Conservation (phyloP, 306 rosid species). For the Myrica gale region DNA sequence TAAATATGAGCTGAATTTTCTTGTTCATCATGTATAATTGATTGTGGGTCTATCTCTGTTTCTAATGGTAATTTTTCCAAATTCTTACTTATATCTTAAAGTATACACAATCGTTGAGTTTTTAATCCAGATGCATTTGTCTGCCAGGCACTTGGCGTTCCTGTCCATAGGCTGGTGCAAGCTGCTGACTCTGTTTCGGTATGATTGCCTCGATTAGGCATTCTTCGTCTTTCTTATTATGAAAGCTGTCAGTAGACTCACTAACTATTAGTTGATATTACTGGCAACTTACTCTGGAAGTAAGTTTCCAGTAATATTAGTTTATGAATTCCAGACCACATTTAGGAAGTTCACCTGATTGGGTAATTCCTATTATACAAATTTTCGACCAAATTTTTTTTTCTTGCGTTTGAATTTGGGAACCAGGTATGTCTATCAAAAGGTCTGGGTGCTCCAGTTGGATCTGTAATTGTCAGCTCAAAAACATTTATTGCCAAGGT, state of each 20-base stretch:
- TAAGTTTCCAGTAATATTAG: too few relatives aligned
- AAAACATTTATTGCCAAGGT: constrained; percentile 77
- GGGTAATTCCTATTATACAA: neutral
- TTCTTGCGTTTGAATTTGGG: constrained; percentile 22
- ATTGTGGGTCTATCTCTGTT: constrained; percentile 9
- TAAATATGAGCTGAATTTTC: neutral
- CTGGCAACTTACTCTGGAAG: neutral
- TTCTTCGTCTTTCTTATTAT: constrained; percentile 4
- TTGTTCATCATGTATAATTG: neutral
- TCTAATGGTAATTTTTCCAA: neutral
- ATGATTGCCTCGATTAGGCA: constrained; percentile 19
- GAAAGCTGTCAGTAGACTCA: constrained; percentile 1
- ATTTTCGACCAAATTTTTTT: neutral
- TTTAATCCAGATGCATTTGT: constrained; percentile 25
- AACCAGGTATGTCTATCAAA: constrained; percentile 82
- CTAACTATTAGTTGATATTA: constrained; percentile 7
- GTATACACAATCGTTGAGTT: neutral
- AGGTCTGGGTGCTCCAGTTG: constrained; percentile 96
- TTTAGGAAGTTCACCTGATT: neutral
- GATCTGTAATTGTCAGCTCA: constrained; percentile 83
- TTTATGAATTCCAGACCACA: neutral
- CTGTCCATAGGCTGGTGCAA: constrained; percentile 75
- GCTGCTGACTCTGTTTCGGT: constrained; percentile 90
- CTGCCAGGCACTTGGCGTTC: constrained; percentile 89
- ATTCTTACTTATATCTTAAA: neutral